Conservation (phyloP, 257 asterid genomes). For the Solanum corneliomulleri region DNA sequence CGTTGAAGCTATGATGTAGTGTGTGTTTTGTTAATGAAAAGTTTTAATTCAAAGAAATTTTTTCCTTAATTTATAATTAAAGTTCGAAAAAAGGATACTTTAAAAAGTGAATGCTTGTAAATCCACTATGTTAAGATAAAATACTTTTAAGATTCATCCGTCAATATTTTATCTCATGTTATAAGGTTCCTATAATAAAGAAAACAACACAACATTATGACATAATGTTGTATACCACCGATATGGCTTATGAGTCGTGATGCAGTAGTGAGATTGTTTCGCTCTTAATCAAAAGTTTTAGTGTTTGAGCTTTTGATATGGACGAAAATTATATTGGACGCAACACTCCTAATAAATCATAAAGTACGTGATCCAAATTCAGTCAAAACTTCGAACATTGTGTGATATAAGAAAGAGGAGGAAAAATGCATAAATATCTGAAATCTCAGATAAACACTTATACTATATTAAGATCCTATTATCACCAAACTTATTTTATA, state of each 20-base stretch:
- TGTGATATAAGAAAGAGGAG: too few relatives aligned
- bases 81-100: neutral
- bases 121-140: neutral
- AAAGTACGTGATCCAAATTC: rapidly evolving
- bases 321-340: too few relatives aligned
- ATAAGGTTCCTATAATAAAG: neutral
- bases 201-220: neutral
- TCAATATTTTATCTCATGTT: neutral
- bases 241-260: neutral
- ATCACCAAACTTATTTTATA: too few relatives aligned
- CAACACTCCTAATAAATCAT: too few relatives aligned
- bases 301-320: too few relatives aligned
- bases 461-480: too few relatives aligned
- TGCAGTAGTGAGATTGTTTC: too few relatives aligned
- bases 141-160: neutral
- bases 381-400: too few relatives aligned
- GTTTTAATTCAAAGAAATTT: neutral
- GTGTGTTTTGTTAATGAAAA: neutral
- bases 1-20: neutral
- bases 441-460: too few relatives aligned
- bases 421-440: too few relatives aligned
- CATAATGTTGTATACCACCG: neutral
- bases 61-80: neutral
- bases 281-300: too few relatives aligned
- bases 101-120: neutral